Percentiles rank a stretch among this genome's conserved stretches.
Evolutionary conservation across 2,329 filamentous ascomycete genomes (phyloP).

Genomic region (Arachnopeziza araneosa): DNA sequence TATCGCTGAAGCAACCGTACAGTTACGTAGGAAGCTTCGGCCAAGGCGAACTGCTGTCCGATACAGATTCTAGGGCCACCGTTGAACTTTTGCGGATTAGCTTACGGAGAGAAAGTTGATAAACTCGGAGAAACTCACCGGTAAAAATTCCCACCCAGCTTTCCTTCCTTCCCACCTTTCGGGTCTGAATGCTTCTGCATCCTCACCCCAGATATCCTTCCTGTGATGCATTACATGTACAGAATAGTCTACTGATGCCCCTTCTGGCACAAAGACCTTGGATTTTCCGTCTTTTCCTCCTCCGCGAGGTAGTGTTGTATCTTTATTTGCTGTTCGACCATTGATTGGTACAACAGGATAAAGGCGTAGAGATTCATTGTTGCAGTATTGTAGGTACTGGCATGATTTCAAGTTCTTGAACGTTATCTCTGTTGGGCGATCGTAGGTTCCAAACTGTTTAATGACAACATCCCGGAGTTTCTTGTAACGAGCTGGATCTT

Average conservation of each 20-base stretch:
- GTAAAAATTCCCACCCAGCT: conserved; percentile 41
- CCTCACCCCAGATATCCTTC: conserved; percentile 33
- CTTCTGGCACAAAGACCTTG: conserved; percentile 30
- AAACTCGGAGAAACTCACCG: conserved; percentile 19
- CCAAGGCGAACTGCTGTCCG: conserved; percentile 35
- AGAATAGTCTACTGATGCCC: conserved; percentile 26
- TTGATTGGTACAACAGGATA: conserved; percentile 51
- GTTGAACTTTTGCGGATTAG: conserved; percentile 28
- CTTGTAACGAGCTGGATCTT: conserved; percentile 35
- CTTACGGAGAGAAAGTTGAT: background rate
- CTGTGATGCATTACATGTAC: conserved; percentile 32
- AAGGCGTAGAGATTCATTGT: conserved; percentile 41
- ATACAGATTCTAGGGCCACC: conserved; percentile 35
- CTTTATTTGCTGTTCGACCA: conserved; percentile 40
- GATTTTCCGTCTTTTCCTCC: conserved; percentile 32
- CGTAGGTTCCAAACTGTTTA: conserved; percentile 31
- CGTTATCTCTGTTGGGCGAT: conserved; percentile 23
- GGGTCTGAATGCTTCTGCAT: conserved; percentile 33
- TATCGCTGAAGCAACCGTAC: conserved; percentile 33
- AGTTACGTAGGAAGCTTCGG: conserved; percentile 32
- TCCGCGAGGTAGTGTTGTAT: conserved; percentile 35
- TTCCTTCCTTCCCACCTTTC: conserved; percentile 34
- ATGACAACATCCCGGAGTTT: conserved; percentile 40
- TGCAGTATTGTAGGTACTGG: conserved; percentile 26
- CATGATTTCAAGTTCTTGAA: conserved; percentile 26